A percentile compares a stretch with the other conserved stretches of the same genome.
Evolutionary conservation across 108 stramenopile species (phyloP).

Genomic region (Fragilaria crotonensis): DNA sequence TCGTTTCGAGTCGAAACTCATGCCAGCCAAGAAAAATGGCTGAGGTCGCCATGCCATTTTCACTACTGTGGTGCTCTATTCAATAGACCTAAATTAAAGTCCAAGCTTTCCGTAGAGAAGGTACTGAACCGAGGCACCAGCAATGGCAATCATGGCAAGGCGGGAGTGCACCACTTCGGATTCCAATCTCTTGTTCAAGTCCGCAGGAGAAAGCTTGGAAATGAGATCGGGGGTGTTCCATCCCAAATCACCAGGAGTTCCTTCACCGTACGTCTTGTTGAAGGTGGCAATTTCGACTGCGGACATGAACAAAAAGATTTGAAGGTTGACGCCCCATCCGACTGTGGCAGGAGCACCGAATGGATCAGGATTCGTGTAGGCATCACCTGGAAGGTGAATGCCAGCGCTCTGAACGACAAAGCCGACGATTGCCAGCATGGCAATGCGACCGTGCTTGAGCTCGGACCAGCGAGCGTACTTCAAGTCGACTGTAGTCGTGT

Average conservation of each 20-base stretch:
- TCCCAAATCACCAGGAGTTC: slow-evolving; percentile 70
- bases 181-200: slow-evolving; percentile 40
- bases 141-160: slow-evolving; percentile 87
- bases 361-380: slow-evolving; percentile 66
- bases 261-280: slow-evolving; percentile 65
- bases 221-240: slow-evolving; percentile 39
- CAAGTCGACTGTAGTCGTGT: too few species aligned
- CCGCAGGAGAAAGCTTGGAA: slow-evolving; percentile 29
- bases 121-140: slow-evolving; percentile 75
- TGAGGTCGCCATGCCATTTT: neutral
- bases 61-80: too few species aligned
- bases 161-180: slow-evolving; percentile 81
- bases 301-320: slow-evolving; percentile 71
- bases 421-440: slow-evolving; percentile 79
- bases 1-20: neutral
- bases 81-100: too few species aligned
- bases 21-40: neutral
- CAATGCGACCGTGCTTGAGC: slow-evolving; percentile 93
- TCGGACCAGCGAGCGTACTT: slow-evolving; percentile 88
- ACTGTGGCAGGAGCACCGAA: slow-evolving; percentile 66
- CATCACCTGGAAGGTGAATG: slow-evolving; percentile 72
- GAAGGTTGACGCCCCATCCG: slow-evolving; percentile 69
- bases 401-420: slow-evolving; percentile 71
- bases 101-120: slow-evolving; percentile 74
- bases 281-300: slow-evolving; percentile 67